A percentile compares a stretch with the other conserved stretches of the same genome.
phyloP scores from a whole-genome alignment of 2,329 filamentous ascomycete genomes.

The Diaporthe amygdali region DNA sequence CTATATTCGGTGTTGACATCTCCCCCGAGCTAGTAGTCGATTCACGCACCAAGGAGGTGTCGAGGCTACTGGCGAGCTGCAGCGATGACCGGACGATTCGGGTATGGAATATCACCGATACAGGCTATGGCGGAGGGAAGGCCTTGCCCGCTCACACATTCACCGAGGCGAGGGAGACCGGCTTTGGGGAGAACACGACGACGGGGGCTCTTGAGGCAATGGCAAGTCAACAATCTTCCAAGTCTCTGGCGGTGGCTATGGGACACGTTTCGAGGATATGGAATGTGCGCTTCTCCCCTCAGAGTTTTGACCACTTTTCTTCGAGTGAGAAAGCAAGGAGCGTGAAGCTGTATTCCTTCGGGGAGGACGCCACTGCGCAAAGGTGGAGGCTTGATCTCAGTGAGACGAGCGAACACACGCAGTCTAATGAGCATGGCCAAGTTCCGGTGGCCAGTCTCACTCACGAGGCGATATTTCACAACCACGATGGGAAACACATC shows the following conservation, averaged over 20 bases:
- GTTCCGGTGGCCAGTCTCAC: constrained; percentile 42
- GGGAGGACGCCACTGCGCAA: constrained; percentile 82
- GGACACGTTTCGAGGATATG: constrained; percentile 91
- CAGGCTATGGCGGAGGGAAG: constrained; percentile 37
- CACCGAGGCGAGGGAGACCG: constrained; percentile 59
- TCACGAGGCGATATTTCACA: constrained; percentile 61
- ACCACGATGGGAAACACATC: constrained; percentile 87
- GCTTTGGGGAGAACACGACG: constrained; percentile 58
- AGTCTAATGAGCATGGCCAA: not conserved
- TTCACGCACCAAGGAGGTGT: constrained; percentile 38
- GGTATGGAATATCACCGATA: constrained; percentile 80
- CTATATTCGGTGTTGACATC: constrained; percentile 88
- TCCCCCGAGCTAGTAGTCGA: constrained; percentile 58
- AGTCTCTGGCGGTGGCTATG: constrained; percentile 74
- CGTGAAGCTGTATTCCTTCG: constrained; percentile 69
- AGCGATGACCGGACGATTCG: constrained; percentile 93
- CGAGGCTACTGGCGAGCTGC: constrained; percentile 82
- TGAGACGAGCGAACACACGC: constrained; percentile 19
- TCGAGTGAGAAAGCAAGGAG: not conserved
- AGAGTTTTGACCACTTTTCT: constrained; percentile 14
- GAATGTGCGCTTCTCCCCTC: constrained; percentile 70
- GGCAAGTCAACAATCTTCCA: constrained; percentile 33
- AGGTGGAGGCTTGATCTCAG: constrained; percentile 67
- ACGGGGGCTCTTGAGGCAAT: constrained; percentile 30
- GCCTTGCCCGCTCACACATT: constrained; percentile 33